Evolutionary conservation across 2,329 filamentous ascomycete genomes (phyloP).

Genomic region (Xylaria hypoxylon): DNA sequence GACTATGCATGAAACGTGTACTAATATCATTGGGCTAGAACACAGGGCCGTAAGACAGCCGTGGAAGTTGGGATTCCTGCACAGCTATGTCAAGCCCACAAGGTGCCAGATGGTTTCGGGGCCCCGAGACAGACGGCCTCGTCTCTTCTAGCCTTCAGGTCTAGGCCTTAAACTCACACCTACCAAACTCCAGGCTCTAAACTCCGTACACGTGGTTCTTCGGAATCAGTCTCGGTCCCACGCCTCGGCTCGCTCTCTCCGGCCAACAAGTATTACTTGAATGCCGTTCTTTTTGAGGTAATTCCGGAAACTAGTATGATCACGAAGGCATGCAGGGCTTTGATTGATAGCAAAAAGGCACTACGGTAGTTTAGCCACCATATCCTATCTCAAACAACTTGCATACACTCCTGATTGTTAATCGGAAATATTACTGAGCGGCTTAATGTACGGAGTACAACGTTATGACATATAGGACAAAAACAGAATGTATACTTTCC

Average conservation of each 20-base stretch:
- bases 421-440: not conserved
- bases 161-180: not conserved
- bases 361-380: not conserved
- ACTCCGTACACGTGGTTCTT: not conserved
- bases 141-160: conserved; percentile 2
- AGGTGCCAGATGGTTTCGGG: not conserved
- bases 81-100: conserved; percentile 1
- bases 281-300: not conserved
- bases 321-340: not conserved
- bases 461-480: not conserved
- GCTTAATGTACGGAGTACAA: not conserved
- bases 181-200: not conserved
- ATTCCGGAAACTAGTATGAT: not conserved
- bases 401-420: not conserved
- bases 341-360: not conserved
- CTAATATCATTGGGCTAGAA: conserved; percentile 15
- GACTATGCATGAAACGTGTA: conserved; percentile 5
- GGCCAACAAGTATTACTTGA: not conserved
- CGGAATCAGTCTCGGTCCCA: conserved; percentile 4
- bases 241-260: not conserved
- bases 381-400: not conserved
- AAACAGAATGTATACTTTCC: not conserved
- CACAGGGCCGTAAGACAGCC: not conserved
- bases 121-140: not conserved
- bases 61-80: not conserved